A percentile compares a stretch with the other conserved stretches of the same genome.
phyloP scores from a whole-genome alignment of 2,329 filamentous ascomycete species.

The Juglanconis oblonga region DNA sequence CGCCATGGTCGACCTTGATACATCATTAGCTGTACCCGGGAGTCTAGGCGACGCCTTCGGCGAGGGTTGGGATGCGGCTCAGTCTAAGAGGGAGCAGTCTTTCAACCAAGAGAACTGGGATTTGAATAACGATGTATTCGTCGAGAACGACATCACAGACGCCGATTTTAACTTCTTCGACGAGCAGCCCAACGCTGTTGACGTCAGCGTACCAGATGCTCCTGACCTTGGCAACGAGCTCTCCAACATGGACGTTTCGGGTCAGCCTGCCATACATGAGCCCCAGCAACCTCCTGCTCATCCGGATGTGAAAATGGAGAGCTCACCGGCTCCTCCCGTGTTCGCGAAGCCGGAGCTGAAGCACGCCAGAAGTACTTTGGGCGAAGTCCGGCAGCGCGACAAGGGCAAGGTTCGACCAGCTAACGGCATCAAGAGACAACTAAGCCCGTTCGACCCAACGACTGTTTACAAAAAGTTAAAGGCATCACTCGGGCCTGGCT shows the following conservation, averaged over 20 bases:
- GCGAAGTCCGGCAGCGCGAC: conserved; percentile 33
- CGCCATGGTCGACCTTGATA: conserved; percentile 37
- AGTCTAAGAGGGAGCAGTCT: conserved; percentile 45
- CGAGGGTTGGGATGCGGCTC: conserved; percentile 39
- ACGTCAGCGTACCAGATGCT: conserved; percentile 34
- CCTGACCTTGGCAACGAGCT: conserved; percentile 25
- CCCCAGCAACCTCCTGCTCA: conserved; percentile 19
- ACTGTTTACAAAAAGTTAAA: conserved; percentile 58
- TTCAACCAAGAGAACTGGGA: conserved; percentile 58
- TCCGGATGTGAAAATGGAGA: conserved; percentile 12
- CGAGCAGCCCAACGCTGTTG: conserved; percentile 44
- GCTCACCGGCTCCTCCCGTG: conserved; percentile 28
- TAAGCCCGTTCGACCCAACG: conserved; percentile 56
- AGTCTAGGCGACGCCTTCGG: conserved; percentile 28
- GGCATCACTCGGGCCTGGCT: conserved; percentile 38
- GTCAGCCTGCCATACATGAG: conserved; percentile 20
- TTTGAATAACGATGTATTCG: conserved; percentile 67
- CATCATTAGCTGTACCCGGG: conserved; percentile 27
- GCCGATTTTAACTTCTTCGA: conserved; percentile 85
- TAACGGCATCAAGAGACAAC: conserved; percentile 44
- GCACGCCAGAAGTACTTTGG: conserved; percentile 54
- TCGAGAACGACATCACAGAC: conserved; percentile 73
- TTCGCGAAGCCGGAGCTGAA: conserved; percentile 60
- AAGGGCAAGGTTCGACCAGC: conserved; percentile 27
- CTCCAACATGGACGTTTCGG: conserved; percentile 11